Base-by-base conservation (phyloP, 2,329 filamentous ascomycete species). In the Microcyclospora pomicola region DNA sequence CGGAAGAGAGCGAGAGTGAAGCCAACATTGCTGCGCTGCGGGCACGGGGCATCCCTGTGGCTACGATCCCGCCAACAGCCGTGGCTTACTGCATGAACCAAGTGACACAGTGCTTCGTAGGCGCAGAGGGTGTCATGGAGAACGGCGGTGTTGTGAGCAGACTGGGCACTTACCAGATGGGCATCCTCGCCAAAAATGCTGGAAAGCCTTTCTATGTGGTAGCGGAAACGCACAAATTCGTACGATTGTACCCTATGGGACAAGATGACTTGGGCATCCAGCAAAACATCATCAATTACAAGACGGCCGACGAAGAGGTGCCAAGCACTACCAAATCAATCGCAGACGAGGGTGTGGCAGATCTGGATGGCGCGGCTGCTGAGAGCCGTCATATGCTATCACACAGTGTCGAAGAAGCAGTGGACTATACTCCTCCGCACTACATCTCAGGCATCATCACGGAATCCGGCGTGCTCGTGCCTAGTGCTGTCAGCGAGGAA, bases 141-240 rank as follows among this genome's bases (percentile, higher is more conserved):
- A 93, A 94, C 55, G 91, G 91, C 35, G 88, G 88, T 29, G 81
- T 96, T 49, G 83, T 98, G 49, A 88, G 82, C 15, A 71, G 87
- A 35, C 73, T 96, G 63, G 88, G 88, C 16, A 80, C 76, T 3
- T 88, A 83, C 50, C 86, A 94, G 64, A 80, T 96, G 49, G 87
- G 84, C 2, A 67, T 85, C 49, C 66, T 95, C 37, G 86, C 87
- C 5, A 78, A 79, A 51, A 72, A 72, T 11, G 71, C 73, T 43
- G 75, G 78, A 30, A 78, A 83, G 45, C 82, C 82, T 0, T 84
- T 96, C 50, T 94, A 92, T 54, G 86, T 94, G 13, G 86, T 91
- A 5, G 82, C 82, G 1, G 91, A 98, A 66, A 92, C 83, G 52
- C 91, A 98, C 68, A 98, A 98, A 64, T 95, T 98, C 56, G 85